phyloP scores from a whole-genome alignment of 148 eudicot genomes.

The Chenopodium suecicum region DNA sequence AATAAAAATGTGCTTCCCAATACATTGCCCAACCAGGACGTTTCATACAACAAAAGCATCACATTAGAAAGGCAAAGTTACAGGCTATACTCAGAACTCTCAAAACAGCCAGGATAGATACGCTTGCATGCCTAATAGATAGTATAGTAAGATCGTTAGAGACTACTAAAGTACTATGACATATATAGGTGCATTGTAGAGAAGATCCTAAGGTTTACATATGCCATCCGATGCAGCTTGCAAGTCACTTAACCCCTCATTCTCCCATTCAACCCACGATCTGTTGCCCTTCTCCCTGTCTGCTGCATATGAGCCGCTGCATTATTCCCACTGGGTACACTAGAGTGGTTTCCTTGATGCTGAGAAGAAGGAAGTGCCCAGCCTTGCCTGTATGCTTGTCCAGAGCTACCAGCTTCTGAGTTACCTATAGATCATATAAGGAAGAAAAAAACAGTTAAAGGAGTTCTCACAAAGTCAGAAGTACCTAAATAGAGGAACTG shows the following conservation, averaged over 20 bases:
- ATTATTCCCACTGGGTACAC: constrained; percentile 12
- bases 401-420: constrained; percentile 31
- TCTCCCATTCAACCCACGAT: constrained; percentile 24
- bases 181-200: background rate
- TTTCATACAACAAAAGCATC: background rate
- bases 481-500: background rate
- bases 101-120: background rate
- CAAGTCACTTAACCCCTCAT: constrained; percentile 28
- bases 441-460: background rate
- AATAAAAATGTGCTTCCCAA: background rate
- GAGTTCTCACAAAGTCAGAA: background rate
- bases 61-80: background rate
- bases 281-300: constrained; percentile 20
- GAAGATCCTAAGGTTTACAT: background rate
- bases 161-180: background rate
- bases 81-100: background rate
- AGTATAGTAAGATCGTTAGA: background rate
- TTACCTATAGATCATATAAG: constrained; percentile 12
- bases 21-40: background rate
- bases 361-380: constrained; percentile 77
- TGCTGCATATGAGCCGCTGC: constrained; percentile 22
- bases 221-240: background rate
- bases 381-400: constrained; percentile 40
- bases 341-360: constrained; percentile 17
- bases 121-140: background rate